These are phyloP conservation scores for Fonsecaea erecta DNA, from an alignment of 2,329 filamentous ascomycete genomes.

Conservation along the genomic window DNA sequence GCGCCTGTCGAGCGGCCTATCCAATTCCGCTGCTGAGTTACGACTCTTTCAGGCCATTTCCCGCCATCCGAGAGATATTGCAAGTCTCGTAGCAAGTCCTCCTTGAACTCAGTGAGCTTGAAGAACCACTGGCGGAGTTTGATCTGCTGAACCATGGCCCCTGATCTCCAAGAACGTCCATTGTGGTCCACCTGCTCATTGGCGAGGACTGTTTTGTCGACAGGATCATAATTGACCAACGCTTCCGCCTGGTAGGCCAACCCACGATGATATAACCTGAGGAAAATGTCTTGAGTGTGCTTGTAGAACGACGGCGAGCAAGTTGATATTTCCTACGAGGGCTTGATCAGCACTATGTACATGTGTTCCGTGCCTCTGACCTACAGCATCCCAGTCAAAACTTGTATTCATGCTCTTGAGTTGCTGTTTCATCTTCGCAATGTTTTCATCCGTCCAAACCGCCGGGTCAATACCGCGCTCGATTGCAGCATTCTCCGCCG, in stretches of 20 bases:
- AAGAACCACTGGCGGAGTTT: conserved; percentile 94
- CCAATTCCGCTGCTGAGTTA: conserved; percentile 87
- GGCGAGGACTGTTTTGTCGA: conserved; percentile 86
- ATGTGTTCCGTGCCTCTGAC: conserved; percentile 44
- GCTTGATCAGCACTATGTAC: conserved; percentile 39
- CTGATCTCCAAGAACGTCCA: conserved; percentile 81
- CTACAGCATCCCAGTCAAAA: conserved; percentile 82
- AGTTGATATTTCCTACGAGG: conserved; percentile 74
- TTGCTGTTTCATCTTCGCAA: conserved; percentile 82
- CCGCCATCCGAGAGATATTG: conserved; percentile 65
- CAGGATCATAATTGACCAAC: conserved; percentile 86
- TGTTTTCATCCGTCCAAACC: conserved; percentile 79
- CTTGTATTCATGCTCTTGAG: conserved; percentile 76
- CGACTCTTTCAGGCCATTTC: conserved; percentile 80
- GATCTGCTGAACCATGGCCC: conserved; percentile 88
- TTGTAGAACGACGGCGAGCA: conserved; percentile 86
- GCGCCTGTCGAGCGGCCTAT: conserved; percentile 78
- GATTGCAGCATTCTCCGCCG: conserved; percentile 88
- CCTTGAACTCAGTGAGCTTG: conserved; percentile 77
- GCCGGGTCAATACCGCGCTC: conserved; percentile 78
- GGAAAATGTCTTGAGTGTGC: conserved; percentile 84
- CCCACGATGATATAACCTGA: conserved; percentile 73
- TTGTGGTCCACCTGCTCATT: conserved; percentile 90
- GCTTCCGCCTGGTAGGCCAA: conserved; percentile 83
- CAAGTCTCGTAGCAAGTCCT: conserved; percentile 72